phyloP scores from a whole-genome alignment of 1,284 basidiomycete species.

The Cryptococcus maquisensis region DNA sequence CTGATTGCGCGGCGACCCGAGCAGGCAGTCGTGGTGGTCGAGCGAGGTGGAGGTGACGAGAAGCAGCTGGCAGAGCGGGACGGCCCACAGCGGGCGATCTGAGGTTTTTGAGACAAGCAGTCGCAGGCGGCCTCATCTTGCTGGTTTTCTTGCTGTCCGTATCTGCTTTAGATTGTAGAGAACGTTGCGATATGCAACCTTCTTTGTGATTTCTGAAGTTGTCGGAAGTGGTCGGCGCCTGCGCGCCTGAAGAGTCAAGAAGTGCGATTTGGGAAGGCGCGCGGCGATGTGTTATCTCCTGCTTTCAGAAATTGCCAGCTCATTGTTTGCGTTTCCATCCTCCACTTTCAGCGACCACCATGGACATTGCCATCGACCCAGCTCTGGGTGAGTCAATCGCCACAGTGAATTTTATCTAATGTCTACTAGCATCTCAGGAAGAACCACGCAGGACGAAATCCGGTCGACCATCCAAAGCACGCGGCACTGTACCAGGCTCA shows the following conservation, averaged over 20 bases:
- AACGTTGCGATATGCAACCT: not conserved
- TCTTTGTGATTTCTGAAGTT: not conserved
- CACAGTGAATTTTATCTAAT: too few species aligned
- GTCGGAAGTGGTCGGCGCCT: not conserved
- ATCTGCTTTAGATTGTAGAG: not conserved
- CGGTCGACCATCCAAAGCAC: slow-evolving; percentile 5
- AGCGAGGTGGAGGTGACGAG: not conserved
- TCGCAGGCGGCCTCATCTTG: not conserved
- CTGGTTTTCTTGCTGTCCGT: not conserved
- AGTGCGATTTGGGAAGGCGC: too few species aligned
- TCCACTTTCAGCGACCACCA: slow-evolving; percentile 12
- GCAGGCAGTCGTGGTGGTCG: not conserved
- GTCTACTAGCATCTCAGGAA: not conserved
- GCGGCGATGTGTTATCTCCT: not conserved
- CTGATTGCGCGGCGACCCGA: not conserved
- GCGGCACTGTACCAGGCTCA: slow-evolving; percentile 16
- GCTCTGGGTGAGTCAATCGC: not conserved
- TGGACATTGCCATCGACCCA: not conserved
- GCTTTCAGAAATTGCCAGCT: slow-evolving; percentile 8
- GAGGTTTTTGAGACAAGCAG: not conserved
- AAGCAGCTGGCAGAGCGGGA: not conserved
- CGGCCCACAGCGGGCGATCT: not conserved
- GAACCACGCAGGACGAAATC: not conserved
- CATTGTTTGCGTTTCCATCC: slow-evolving; percentile 10
- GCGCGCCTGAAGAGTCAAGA: not conserved